These are phyloP conservation scores for Aureobasidium namibiae DNA, from an alignment of 2,329 filamentous ascomycete species.

Conservation along the genomic window DNA sequence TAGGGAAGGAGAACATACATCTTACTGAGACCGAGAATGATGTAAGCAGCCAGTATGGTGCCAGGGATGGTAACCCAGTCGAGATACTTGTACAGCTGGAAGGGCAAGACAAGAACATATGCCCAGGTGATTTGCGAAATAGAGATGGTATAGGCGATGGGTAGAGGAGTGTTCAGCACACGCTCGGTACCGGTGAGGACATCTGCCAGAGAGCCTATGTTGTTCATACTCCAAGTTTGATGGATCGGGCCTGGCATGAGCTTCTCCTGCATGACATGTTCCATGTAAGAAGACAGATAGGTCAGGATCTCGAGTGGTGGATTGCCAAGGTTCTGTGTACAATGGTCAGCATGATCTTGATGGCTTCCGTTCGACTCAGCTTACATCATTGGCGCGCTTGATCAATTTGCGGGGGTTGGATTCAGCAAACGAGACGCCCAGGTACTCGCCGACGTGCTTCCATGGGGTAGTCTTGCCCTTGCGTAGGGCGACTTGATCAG, in stretches of 20 bases:
- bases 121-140: constrained; percentile 83
- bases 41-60: constrained; percentile 61
- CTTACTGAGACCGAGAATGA: constrained; percentile 64
- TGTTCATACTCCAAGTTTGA: constrained; percentile 50
- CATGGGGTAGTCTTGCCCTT: constrained; percentile 20
- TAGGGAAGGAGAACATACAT: background rate
- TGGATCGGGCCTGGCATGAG: constrained; percentile 51
- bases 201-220: constrained; percentile 60
- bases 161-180: constrained; percentile 72
- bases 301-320: constrained; percentile 74
- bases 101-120: constrained; percentile 72
- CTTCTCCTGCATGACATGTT: constrained; percentile 49
- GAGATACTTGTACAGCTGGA: constrained; percentile 62
- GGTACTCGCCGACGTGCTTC: constrained; percentile 51
- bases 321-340: constrained; percentile 46
- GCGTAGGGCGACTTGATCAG: constrained; percentile 38
- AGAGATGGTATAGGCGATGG: constrained; percentile 73
- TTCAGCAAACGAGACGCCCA: constrained; percentile 67
- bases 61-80: constrained; percentile 71
- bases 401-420: constrained; percentile 71
- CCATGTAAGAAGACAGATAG: constrained; percentile 60
- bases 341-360: too few species aligned
- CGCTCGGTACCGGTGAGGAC: constrained; percentile 65
- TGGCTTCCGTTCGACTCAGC: too few species aligned
- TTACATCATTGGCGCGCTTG: constrained; percentile 55